A percentile compares a stretch with the other conserved stretches of the same genome.
These are phyloP conservation scores for Citrus reticulata DNA, from an alignment of 345 rosid species.

Conservation along the genomic window DNA sequence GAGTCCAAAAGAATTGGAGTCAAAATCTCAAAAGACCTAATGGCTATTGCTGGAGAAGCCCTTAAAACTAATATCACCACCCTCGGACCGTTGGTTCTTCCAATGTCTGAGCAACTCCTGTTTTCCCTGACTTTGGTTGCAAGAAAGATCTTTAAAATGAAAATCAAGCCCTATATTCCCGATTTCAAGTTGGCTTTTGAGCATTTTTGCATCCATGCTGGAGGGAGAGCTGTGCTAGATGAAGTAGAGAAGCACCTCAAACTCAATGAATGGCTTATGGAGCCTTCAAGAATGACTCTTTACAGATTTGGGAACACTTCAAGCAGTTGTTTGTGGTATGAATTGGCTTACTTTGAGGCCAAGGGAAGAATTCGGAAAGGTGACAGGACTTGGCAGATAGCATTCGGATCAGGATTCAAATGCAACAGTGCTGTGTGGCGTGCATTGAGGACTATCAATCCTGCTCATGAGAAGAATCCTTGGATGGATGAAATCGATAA, in stretches of 20 bases:
- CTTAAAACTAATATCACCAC: slow-evolving; percentile 60
- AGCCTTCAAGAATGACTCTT: slow-evolving; percentile 77
- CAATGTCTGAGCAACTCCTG: slow-evolving; percentile 49
- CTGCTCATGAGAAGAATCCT: slow-evolving; percentile 41
- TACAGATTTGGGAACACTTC: slow-evolving; percentile 70
- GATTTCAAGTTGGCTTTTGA: slow-evolving; percentile 73
- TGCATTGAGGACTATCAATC: slow-evolving; percentile 40
- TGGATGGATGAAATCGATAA: slow-evolving; percentile 56
- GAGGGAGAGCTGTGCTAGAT: slow-evolving; percentile 60
- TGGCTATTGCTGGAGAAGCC: slow-evolving; percentile 58
- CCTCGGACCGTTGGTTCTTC: slow-evolving; percentile 65
- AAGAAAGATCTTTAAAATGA: slow-evolving; percentile 39
- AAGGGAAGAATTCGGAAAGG: slow-evolving; percentile 64
- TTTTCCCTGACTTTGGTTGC: slow-evolving; percentile 37
- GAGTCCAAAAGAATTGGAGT: slow-evolving; percentile 36
- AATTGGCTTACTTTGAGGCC: slow-evolving; percentile 61
- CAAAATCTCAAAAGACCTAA: slow-evolving; percentile 55
- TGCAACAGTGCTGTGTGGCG: slow-evolving; percentile 67
- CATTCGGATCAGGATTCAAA: slow-evolving; percentile 73
- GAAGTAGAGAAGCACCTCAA: slow-evolving; percentile 59
- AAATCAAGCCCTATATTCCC: slow-evolving; percentile 51
- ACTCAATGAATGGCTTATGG: slow-evolving; percentile 62
- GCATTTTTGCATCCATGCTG: slow-evolving; percentile 72
- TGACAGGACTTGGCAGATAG: slow-evolving; percentile 70
- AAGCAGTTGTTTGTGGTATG: slow-evolving; percentile 74